phyloP scores from a whole-genome alignment of 768 basidiomycete genomes.

The Lepiota brunneoincarnata region DNA sequence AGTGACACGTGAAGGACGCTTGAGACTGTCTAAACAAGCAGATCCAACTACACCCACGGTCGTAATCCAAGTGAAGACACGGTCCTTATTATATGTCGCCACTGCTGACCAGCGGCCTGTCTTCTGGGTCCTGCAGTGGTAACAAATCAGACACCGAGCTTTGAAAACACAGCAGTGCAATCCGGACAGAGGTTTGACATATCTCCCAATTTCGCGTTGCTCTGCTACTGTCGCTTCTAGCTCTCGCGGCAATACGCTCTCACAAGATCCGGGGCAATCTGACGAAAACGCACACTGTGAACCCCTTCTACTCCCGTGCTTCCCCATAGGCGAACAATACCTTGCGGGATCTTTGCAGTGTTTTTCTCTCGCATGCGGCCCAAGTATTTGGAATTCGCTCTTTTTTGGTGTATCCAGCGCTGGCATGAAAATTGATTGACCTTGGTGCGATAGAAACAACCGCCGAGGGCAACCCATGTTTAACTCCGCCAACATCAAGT shows the following conservation, averaged over 20 bases:
- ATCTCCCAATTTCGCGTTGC: no score
- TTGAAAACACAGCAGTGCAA: background rate
- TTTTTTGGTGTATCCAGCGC: no score
- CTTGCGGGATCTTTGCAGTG: background rate
- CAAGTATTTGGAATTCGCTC: no score
- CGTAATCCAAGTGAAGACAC: background rate
- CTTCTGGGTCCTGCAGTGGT: background rate
- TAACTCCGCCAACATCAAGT: background rate
- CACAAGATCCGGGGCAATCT: no score
- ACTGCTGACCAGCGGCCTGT: background rate
- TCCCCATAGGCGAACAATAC: background rate
- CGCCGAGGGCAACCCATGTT: background rate
- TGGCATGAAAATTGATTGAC: no score
- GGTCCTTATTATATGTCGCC: background rate
- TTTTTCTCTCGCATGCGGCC: no score
- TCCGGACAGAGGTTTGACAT: background rate
- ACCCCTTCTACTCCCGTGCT: background rate
- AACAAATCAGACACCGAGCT: constrained; percentile 2
- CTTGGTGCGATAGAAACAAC: background rate
- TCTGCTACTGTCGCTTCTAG: no score
- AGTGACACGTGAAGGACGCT: no score
- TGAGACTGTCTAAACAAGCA: no score
- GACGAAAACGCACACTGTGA: no score
- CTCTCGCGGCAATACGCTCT: no score
- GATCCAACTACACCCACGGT: background rate